Conservation (phyloP, 2,329 filamentous ascomycete species). For the Fusarium liriodendri region DNA sequence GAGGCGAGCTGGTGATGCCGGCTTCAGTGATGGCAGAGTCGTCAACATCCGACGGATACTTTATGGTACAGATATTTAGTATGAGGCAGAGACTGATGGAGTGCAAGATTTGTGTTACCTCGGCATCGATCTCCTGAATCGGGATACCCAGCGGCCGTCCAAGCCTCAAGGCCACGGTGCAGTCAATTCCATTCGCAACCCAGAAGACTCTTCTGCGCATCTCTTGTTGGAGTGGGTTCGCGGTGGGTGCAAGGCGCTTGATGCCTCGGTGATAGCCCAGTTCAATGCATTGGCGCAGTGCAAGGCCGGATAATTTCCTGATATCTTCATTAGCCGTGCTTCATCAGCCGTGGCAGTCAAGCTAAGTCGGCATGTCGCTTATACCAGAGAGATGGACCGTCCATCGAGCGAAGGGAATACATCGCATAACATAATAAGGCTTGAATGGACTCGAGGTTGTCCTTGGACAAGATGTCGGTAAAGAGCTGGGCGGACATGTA, state of each 20-base stretch:
- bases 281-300: conserved; percentile 24
- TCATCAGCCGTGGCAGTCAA: too few relatives aligned
- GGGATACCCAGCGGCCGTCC: conserved; percentile 8
- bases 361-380: too few relatives aligned
- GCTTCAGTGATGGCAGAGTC: not conserved
- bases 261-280: conserved; percentile 19
- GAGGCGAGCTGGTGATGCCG: conserved; percentile 1
- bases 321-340: not conserved
- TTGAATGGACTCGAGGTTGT: conserved; percentile 49
- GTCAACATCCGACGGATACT: conserved; percentile 13
- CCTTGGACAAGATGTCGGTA: conserved; percentile 32
- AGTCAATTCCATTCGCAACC: conserved; percentile 15
- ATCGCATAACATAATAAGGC: conserved; percentile 47
- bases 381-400: conserved; percentile 2
- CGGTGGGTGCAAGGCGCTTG: not conserved
- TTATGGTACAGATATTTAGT: not conserved
- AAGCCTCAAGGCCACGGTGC: conserved; percentile 1
- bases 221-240: conserved; percentile 3
- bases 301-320: conserved; percentile 19
- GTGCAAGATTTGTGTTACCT: not conserved
- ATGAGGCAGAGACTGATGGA: too few relatives aligned
- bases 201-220: conserved; percentile 20
- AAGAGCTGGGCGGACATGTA: conserved; percentile 38
- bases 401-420: conserved; percentile 37
- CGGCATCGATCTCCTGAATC: conserved; percentile 13